A percentile compares a stretch with the other conserved stretches of the same genome.
phyloP scores from a whole-genome alignment of 2,329 filamentous ascomycete genomes.

The Teratosphaeria pseudoeucalypti region DNA sequence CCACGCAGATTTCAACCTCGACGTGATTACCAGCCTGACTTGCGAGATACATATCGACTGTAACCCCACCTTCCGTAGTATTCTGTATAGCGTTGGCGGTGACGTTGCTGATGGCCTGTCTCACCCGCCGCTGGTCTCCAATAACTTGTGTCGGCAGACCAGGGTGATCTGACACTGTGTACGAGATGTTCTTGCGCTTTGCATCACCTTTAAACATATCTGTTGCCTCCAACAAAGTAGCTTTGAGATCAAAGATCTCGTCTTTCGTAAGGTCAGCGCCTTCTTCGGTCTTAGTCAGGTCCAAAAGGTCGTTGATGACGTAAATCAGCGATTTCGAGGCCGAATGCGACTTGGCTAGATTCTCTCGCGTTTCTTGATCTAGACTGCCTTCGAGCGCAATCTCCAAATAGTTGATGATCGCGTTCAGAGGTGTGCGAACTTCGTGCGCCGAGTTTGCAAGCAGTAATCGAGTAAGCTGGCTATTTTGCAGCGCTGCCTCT shows the following conservation, averaged over 20 bases:
- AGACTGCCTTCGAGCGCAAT: constrained; percentile 75
- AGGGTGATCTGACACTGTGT: constrained; percentile 56
- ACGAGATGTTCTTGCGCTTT: constrained; percentile 62
- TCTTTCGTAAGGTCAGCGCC: constrained; percentile 69
- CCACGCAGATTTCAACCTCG: constrained; percentile 61
- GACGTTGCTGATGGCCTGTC: constrained; percentile 73
- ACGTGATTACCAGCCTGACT: constrained; percentile 44
- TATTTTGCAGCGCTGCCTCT: constrained; percentile 71
- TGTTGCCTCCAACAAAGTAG: constrained; percentile 66
- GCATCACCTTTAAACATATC: constrained; percentile 65
- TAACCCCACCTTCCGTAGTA: constrained; percentile 57
- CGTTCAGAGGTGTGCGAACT: constrained; percentile 80
- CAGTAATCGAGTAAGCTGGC: constrained; percentile 65
- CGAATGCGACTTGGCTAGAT: constrained; percentile 73
- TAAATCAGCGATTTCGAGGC: constrained; percentile 89
- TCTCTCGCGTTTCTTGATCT: constrained; percentile 75
- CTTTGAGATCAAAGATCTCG: constrained; percentile 63
- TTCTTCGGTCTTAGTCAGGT: constrained; percentile 80
- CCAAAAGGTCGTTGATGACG: constrained; percentile 84
- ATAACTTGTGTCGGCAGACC: constrained; percentile 61
- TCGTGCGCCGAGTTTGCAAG: constrained; percentile 86
- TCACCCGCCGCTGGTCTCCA: constrained; percentile 69
- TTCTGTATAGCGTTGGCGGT: constrained; percentile 77
- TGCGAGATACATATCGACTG: constrained; percentile 57
- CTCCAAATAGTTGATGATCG: constrained; percentile 89